Evolutionary conservation across 139 green algal species (phyloP).

Genomic region (Chloropicon primus): DNA sequence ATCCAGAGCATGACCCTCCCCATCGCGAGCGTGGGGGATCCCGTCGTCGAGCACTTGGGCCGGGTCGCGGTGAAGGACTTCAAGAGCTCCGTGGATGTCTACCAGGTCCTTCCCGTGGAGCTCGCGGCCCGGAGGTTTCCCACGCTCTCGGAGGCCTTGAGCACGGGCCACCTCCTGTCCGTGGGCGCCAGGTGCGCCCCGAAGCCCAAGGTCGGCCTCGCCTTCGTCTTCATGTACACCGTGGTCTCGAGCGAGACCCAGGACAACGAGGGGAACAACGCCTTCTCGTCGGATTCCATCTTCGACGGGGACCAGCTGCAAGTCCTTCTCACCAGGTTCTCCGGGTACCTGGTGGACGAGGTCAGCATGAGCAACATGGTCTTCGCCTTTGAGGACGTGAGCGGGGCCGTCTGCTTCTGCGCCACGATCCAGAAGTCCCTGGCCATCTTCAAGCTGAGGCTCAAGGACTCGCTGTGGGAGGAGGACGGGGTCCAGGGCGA

Average conservation of each 20-base stretch:
- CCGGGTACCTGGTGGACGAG: neutral
- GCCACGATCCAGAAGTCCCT: neutral
- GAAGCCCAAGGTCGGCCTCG: neutral
- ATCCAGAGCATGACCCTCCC: neutral
- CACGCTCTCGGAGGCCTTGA: neutral
- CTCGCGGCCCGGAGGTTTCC: neutral
- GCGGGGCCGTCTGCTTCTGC: neutral
- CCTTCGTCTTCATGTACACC: neutral
- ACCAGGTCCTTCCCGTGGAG: neutral
- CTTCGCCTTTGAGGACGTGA: neutral
- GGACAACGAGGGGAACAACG: neutral
- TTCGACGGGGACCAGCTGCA: neutral
- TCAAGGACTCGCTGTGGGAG: neutral
- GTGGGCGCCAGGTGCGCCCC: neutral
- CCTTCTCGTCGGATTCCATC: neutral
- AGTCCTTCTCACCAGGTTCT: neutral
- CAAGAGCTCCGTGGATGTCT: neutral
- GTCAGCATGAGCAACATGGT: neutral
- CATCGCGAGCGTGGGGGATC: neutral
- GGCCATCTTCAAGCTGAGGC: neutral
- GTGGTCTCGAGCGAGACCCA: neutral
- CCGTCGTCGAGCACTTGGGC: neutral
- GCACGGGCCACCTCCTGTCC: neutral
- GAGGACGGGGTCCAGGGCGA: no score
- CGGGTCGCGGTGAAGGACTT: neutral